Percentiles rank a stretch among this genome's conserved stretches.
These are phyloP conservation scores for Condylostoma magnum DNA, from an alignment of 169 alveolate genomes.

Conservation along the genomic window DNA sequence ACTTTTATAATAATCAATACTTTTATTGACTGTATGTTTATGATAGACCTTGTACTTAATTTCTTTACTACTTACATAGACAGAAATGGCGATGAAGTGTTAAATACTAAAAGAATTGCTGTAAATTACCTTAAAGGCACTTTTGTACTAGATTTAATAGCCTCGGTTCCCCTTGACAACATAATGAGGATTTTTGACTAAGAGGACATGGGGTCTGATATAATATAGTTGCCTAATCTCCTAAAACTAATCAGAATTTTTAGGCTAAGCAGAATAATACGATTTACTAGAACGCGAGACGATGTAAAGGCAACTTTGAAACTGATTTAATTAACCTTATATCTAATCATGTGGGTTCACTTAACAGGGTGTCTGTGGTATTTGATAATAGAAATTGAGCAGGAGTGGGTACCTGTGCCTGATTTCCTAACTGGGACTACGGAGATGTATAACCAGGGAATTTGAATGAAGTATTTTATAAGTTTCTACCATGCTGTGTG, in stretches of 20 bases:
- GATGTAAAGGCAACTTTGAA: slow-evolving; percentile 32
- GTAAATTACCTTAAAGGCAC: slow-evolving; percentile 22
- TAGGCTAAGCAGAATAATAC: slow-evolving; percentile 41
- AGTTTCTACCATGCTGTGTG: slow-evolving; percentile 41
- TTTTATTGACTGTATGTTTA: slow-evolving; percentile 33
- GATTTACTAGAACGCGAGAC: slow-evolving; percentile 33
- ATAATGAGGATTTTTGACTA: background rate
- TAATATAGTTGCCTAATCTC: slow-evolving; percentile 27
- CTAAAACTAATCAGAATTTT: slow-evolving; percentile 42
- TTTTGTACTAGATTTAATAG: slow-evolving; percentile 42
- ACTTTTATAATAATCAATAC: slow-evolving; percentile 13
- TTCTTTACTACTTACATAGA: slow-evolving; percentile 49
- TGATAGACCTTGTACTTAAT: slow-evolving; percentile 37
- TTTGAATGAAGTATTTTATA: slow-evolving; percentile 24
- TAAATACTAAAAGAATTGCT: slow-evolving; percentile 30
- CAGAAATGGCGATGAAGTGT: slow-evolving; percentile 47
- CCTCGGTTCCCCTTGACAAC: slow-evolving; percentile 45
- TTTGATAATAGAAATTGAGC: slow-evolving; percentile 26
- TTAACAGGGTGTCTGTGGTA: slow-evolving; percentile 55
- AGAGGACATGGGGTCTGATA: background rate
- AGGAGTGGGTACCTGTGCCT: slow-evolving; percentile 26
- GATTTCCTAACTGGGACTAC: background rate
- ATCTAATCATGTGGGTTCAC: slow-evolving; percentile 47
- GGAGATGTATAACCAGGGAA: slow-evolving; percentile 23
- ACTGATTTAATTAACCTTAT: slow-evolving; percentile 32